Conservation (phyloP, 306 rosid species). For the Senna siamea region DNA sequence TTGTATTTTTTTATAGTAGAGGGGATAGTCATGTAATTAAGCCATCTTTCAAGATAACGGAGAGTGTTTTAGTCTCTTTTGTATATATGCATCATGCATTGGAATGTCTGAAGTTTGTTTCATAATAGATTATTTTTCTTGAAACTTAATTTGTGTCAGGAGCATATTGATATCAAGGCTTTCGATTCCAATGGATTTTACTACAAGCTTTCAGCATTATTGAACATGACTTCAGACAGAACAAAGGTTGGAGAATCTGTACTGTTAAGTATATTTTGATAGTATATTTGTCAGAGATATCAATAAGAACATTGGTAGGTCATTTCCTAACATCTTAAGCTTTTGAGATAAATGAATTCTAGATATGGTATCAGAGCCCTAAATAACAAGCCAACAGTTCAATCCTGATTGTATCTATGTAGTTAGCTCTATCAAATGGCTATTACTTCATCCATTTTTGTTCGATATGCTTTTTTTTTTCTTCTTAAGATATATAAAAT, state of each 20-base stretch:
- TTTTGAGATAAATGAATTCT: slow-evolving; percentile 1
- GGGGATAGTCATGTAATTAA: no score
- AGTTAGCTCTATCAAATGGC: slow-evolving; percentile 3
- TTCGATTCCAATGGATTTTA: slow-evolving; percentile 86
- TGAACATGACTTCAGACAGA: slow-evolving; percentile 90
- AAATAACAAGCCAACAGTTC: neutral
- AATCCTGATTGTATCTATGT: slow-evolving; percentile 6
- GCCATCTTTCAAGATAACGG: no score
- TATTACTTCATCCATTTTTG: neutral
- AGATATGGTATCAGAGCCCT: neutral
- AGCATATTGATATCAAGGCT: slow-evolving; percentile 88
- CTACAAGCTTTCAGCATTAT: slow-evolving; percentile 85
- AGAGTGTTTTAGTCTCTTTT: neutral
- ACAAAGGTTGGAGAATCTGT: slow-evolving; percentile 72
- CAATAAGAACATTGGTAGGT: neutral
- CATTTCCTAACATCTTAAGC: neutral
- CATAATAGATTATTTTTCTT: slow-evolving; percentile 38
- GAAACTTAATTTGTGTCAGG: slow-evolving; percentile 56
- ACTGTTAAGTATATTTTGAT: slow-evolving; percentile 8
- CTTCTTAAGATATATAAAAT: neutral
- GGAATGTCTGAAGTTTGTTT: slow-evolving; percentile 26
- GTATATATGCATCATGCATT: slow-evolving; percentile 2
- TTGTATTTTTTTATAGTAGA: no score
- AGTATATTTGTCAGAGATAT: neutral
- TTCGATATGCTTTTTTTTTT: neutral